Evolutionary conservation across 2,329 filamentous ascomycete genomes (phyloP).

Genomic region (Dactylella cylindrospora): DNA sequence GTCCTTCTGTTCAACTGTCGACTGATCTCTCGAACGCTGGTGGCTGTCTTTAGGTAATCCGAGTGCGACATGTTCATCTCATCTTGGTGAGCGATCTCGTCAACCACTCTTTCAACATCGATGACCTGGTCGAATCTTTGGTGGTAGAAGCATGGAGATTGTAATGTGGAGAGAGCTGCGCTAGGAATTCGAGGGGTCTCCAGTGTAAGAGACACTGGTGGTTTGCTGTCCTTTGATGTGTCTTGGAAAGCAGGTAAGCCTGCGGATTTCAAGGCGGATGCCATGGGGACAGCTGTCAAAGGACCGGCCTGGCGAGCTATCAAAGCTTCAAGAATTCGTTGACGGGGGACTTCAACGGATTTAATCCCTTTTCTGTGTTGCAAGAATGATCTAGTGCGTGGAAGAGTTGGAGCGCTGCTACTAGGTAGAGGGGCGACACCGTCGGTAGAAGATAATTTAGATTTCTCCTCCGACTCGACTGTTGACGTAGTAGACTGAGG

Average conservation of each 20-base stretch:
- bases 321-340: conserved; percentile 39
- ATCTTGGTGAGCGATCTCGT: conserved; percentile 79
- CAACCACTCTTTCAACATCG: conserved; percentile 88
- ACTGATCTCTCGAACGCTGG: conserved; percentile 89
- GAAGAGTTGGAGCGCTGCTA: conserved; percentile 14
- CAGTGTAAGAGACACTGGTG: conserved; percentile 47
- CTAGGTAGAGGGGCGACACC: too few relatives aligned
- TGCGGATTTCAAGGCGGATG: conserved; percentile 11
- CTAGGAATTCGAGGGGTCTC: conserved; percentile 57
- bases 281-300: conserved; percentile 37
- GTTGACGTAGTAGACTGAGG: conserved; percentile 13
- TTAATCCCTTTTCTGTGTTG: conserved; percentile 41
- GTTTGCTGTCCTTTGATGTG: too few relatives aligned
- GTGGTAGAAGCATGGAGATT: conserved; percentile 97
- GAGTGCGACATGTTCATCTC: conserved; percentile 89
- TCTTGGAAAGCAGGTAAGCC: conserved; percentile 31
- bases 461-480: conserved; percentile 8
- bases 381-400: conserved; percentile 35
- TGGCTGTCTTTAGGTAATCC: conserved; percentile 89
- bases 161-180: conserved; percentile 60
- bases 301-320: conserved; percentile 42
- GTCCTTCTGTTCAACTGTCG: conserved; percentile 91
- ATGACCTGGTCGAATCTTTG: conserved; percentile 95
- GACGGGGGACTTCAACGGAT: conserved; percentile 39
- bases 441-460: too few relatives aligned